A percentile compares a stretch with the other conserved stretches of the same genome.
Conservation (phyloP, 441 rosid species). For the Gossypium schwendimanii region DNA sequence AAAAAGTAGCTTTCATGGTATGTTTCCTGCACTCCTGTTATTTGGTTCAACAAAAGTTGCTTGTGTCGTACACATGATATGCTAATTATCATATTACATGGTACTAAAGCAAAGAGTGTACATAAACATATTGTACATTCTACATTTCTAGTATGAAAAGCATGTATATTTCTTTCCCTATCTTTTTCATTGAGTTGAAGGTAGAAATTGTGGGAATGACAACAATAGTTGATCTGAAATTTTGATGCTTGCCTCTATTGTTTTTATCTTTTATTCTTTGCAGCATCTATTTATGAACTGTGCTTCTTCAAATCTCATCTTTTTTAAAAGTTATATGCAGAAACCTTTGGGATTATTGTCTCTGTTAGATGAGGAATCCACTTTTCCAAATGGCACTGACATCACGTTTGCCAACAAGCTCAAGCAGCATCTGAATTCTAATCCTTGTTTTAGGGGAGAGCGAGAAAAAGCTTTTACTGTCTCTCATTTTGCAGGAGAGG, state of each 20-base stretch:
- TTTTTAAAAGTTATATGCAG: constrained; percentile 36
- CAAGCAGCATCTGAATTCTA: constrained; percentile 71
- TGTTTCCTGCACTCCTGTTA: neutral
- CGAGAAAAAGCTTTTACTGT: constrained; percentile 76
- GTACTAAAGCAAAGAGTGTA: neutral
- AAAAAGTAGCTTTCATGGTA: neutral
- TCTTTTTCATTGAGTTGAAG: neutral
- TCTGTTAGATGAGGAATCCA: constrained; percentile 90
- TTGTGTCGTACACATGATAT: neutral
- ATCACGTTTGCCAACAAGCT: constrained; percentile 91
- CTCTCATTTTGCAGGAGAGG: constrained; percentile 96
- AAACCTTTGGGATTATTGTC: constrained; percentile 81
- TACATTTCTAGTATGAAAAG: neutral
- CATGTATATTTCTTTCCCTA: neutral
- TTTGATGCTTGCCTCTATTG: neutral
- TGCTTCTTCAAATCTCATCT: neutral
- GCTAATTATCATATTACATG: neutral
- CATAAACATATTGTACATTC: neutral
- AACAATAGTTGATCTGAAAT: neutral
- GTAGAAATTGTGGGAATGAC: neutral
- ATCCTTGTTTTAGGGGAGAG: constrained; percentile 77
- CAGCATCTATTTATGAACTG: constrained; percentile 3
- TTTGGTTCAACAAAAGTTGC: neutral
- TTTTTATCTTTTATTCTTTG: neutral
- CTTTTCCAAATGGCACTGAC: constrained; percentile 93